These are phyloP conservation scores for Lepidium aucheri DNA, from an alignment of 345 rosid genomes.

Conservation along the genomic window DNA sequence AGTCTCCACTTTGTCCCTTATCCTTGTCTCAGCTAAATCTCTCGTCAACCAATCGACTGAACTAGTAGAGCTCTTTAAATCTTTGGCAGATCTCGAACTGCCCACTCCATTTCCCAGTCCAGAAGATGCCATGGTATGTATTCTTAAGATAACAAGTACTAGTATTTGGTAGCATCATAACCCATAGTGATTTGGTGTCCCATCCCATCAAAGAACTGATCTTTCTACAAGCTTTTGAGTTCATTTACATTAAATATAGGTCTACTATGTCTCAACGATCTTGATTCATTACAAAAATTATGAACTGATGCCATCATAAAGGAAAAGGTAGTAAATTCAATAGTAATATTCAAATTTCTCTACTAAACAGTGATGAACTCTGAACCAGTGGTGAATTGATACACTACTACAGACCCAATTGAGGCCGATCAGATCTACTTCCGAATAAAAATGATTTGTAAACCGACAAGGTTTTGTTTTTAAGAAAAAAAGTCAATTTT, in stretches of 20 bases:
- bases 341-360: background rate
- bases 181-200: slow-evolving; percentile 26
- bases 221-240: slow-evolving; percentile 40
- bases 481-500: slow-evolving; percentile 5
- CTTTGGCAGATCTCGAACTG: slow-evolving; percentile 86
- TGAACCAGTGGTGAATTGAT: background rate
- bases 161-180: slow-evolving; percentile 34
- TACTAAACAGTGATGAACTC: background rate
- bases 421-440: slow-evolving; percentile 23
- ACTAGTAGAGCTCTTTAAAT: slow-evolving; percentile 79
- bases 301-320: background rate
- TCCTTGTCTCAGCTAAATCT: slow-evolving; percentile 90
- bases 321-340: background rate
- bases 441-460: background rate
- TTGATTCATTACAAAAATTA: background rate
- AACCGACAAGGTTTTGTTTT: background rate
- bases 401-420: background rate
- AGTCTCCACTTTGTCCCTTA: slow-evolving; percentile 71
- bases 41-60: slow-evolving; percentile 94
- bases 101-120: slow-evolving; percentile 90
- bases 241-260: slow-evolving; percentile 6
- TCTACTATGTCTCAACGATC: background rate
- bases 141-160: slow-evolving; percentile 22
- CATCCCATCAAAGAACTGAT: slow-evolving; percentile 34
- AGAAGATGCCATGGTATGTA: slow-evolving; percentile 67